Percentiles rank a stretch among this genome's conserved stretches.
These are phyloP conservation scores for Nematocida minor DNA, from an alignment of 371 early-diverging fungal species.

Conservation along the genomic window DNA sequence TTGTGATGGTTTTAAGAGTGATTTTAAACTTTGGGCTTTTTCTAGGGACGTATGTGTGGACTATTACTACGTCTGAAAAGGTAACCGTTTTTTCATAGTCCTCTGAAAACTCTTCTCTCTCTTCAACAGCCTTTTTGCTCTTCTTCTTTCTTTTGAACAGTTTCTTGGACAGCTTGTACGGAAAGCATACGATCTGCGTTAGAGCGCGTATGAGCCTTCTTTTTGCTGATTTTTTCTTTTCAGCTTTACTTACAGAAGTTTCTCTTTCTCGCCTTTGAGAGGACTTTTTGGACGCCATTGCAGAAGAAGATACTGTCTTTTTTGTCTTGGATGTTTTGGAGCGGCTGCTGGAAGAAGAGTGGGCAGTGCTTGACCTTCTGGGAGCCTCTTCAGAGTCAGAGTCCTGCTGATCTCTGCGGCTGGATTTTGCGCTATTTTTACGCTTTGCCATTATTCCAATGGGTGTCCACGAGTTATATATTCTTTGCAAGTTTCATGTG, in stretches of 20 bases:
- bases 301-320: too few relatives aligned
- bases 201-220: too few relatives aligned
- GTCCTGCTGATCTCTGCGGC: too few relatives aligned
- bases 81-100: slow-evolving; percentile 11
- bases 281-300: too few relatives aligned
- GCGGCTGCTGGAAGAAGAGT: too few relatives aligned
- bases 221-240: too few relatives aligned
- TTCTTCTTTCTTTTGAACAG: not conserved
- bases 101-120: not conserved
- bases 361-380: too few relatives aligned
- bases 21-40: not conserved
- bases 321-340: too few relatives aligned
- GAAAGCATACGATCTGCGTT: too few relatives aligned
- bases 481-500: not conserved
- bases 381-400: too few relatives aligned
- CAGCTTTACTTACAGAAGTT: too few relatives aligned
- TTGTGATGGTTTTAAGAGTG: slow-evolving; percentile 6
- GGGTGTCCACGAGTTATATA: not conserved
- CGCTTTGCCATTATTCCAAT: not conserved
- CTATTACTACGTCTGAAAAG: slow-evolving; percentile 2
- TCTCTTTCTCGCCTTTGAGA: too few relatives aligned
- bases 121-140: not conserved
- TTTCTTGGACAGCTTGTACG: not conserved
- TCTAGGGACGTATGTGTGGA: not conserved
- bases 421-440: not conserved